Evolutionary conservation across 2,329 filamentous ascomycete species (phyloP), one percentile per base, ranked within the genome.

Genomic region (Fusarium sp.): DNA sequence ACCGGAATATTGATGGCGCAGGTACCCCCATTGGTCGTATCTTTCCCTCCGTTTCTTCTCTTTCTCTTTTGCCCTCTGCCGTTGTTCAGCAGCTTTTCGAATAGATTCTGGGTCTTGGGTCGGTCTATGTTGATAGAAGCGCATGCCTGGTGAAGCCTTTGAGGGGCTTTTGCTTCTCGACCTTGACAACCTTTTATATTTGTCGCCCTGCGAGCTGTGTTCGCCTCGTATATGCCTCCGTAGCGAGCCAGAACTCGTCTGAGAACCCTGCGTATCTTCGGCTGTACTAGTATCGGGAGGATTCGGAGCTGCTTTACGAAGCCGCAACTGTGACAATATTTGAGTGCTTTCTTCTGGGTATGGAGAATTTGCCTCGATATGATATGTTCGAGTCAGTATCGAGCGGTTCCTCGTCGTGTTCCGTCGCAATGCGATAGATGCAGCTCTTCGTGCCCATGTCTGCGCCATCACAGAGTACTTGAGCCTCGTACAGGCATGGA

Each of bases 21-120:
- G 28, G 20, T 75, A 76, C 7, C 77, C 77, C 78, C 78, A 80
- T 73, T 80, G 77, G 1, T 57, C 33, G 30, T 75, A 73, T 12
- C 49, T 47, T 44, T 47, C 56, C 33, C 44, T 65, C 40, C 41
- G 54, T 6, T 42, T 66, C 42, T 57, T 67, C 37, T 38, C 37
- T 31, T 23, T 44, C 12, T 40, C 45, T 11, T 62, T 60, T 28
- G 18, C 28, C 45, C 53, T 56, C 30, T 40, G 47, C 11, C 28
- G 47, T 36, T 57, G 16, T 28, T 68, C 50, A 8, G 56, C 40
- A 55, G 34, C 18, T 44, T 60, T 60, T 42, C 38, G 46, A 34
- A n/a, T 26, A 20, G 12, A 38, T 18, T 67, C 38, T n/a, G 56
- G 15, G 42, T 41, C 34, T 37, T 15, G 42, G 40, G 26, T 18